Evolutionary conservation across 2,329 filamentous ascomycete species (phyloP).

Genomic region (Phoma herbarum): DNA sequence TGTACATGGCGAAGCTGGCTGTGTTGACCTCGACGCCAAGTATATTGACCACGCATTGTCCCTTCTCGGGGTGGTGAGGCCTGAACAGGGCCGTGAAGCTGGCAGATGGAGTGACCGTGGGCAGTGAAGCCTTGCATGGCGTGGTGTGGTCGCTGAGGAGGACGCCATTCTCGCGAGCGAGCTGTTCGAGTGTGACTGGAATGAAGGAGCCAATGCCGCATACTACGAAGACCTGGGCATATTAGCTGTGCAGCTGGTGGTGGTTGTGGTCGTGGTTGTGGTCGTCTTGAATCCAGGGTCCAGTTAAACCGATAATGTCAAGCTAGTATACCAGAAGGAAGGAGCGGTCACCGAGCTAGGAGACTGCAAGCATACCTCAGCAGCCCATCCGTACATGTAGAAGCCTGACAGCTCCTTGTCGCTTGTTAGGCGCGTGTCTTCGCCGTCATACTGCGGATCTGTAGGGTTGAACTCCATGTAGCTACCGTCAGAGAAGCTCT

Average conservation of each 20-base stretch:
- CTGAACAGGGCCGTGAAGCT: constrained; percentile 30
- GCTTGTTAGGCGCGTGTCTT: constrained; percentile 90
- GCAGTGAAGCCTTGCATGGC: constrained; percentile 75
- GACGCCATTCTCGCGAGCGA: constrained; percentile 91
- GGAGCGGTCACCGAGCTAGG: neutral
- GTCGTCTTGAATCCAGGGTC: neutral
- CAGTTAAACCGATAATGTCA: neutral
- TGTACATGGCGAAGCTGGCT: constrained; percentile 98
- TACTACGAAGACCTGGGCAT: constrained; percentile 78
- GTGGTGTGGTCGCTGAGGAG: constrained; percentile 78
- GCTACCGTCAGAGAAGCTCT: constrained; percentile 44
- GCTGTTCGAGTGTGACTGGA: constrained; percentile 91
- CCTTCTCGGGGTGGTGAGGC: constrained; percentile 39
- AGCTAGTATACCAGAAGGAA: neutral
- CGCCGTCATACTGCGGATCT: constrained; percentile 72
- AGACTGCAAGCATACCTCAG: constrained; percentile 64
- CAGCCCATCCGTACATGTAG: constrained; percentile 96
- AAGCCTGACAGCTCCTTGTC: constrained; percentile 88
- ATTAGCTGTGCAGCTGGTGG: constrained; percentile 16
- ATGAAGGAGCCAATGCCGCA: constrained; percentile 89
- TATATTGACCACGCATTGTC: constrained; percentile 83
- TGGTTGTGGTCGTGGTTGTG: neutral
- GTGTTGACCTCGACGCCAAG: constrained; percentile 91
- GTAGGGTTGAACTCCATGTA: constrained; percentile 46
- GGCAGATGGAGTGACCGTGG: constrained; percentile 49